phyloP scores from a whole-genome alignment of 2,329 filamentous ascomycete genomes.

The Domatiomyces globalis region DNA sequence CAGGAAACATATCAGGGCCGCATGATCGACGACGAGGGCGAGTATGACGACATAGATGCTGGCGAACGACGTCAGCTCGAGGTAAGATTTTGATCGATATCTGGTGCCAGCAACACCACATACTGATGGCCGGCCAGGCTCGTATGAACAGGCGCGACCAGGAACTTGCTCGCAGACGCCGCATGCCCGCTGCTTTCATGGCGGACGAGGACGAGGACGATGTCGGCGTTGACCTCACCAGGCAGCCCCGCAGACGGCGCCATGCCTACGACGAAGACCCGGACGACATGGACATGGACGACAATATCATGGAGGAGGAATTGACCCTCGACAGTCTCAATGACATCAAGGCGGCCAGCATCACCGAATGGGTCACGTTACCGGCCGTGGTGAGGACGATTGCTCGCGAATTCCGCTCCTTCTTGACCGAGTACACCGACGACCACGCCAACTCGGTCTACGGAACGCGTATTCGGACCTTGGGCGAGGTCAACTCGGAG shows the following conservation, averaged over 20 bases:
- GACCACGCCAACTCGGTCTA: slow-evolving; percentile 83
- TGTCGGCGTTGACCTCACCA: slow-evolving; percentile 67
- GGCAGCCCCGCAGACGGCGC: slow-evolving; percentile 69
- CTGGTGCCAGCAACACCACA: background rate
- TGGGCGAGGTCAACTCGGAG: slow-evolving; percentile 96
- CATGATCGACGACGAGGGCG: slow-evolving; percentile 50
- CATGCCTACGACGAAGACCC: slow-evolving; percentile 90
- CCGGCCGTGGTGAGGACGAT: slow-evolving; percentile 84
- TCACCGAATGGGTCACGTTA: slow-evolving; percentile 90
- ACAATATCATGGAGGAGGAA: slow-evolving; percentile 91
- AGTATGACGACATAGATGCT: slow-evolving; percentile 48
- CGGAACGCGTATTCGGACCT: slow-evolving; percentile 78
- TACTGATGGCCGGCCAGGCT: slow-evolving; percentile 19
- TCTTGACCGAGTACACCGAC: slow-evolving; percentile 91
- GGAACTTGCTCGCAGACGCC: slow-evolving; percentile 43
- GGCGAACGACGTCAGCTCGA: slow-evolving; percentile 47
- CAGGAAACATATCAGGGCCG: slow-evolving; percentile 42
- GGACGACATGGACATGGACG: slow-evolving; percentile 76
- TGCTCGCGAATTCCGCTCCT: slow-evolving; percentile 91
- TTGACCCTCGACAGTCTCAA: slow-evolving; percentile 79
- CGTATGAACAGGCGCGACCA: slow-evolving; percentile 48
- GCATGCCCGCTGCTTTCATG: slow-evolving; percentile 49
- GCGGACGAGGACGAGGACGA: slow-evolving; percentile 73
- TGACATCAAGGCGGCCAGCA: slow-evolving; percentile 81
- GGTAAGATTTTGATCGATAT: no score